Evolutionary conservation across 2,329 filamentous ascomycete genomes (phyloP).

Genomic region (Pseudophaeomoniella oleicola): DNA sequence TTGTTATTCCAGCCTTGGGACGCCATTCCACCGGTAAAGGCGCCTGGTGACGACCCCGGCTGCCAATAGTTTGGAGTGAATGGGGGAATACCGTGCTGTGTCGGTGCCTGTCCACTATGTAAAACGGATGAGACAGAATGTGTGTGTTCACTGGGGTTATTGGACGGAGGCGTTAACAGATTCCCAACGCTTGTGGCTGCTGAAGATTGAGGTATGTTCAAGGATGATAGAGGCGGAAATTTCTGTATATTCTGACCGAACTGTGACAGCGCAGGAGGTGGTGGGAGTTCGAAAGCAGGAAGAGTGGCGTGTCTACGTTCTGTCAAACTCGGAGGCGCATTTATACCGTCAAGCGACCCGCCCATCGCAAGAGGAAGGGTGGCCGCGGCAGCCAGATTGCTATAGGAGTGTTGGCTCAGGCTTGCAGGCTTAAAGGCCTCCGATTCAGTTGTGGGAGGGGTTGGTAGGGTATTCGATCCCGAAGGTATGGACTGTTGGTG

Average conservation of each 20-base stretch:
- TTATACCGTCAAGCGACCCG: slow-evolving; percentile 45
- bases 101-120: slow-evolving; percentile 43
- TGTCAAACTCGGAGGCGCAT: slow-evolving; percentile 51
- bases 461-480: slow-evolving; percentile 23
- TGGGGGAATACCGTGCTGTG: slow-evolving; percentile 38
- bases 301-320: slow-evolving; percentile 57
- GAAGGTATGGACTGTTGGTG: slow-evolving; percentile 17
- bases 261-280: slow-evolving; percentile 38
- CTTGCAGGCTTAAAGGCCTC: slow-evolving; percentile 24
- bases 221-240: slow-evolving; percentile 24
- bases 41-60: slow-evolving; percentile 43
- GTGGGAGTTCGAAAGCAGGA: slow-evolving; percentile 54
- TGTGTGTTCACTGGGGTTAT: slow-evolving; percentile 32
- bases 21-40: slow-evolving; percentile 31
- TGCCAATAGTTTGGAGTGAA: slow-evolving; percentile 49
- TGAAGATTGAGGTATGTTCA: slow-evolving; percentile 26
- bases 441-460: slow-evolving; percentile 23
- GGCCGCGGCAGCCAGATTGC: slow-evolving; percentile 49
- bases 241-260: slow-evolving; percentile 34
- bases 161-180: slow-evolving; percentile 47
- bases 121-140: slow-evolving; percentile 40
- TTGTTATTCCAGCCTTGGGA: slow-evolving; percentile 30
- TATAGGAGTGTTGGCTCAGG: slow-evolving; percentile 28
- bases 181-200: slow-evolving; percentile 43
- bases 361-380: slow-evolving; percentile 48